Conservation (phyloP, 768 basidiomycete genomes). For the Goffeauzyma gilvescens region DNA sequence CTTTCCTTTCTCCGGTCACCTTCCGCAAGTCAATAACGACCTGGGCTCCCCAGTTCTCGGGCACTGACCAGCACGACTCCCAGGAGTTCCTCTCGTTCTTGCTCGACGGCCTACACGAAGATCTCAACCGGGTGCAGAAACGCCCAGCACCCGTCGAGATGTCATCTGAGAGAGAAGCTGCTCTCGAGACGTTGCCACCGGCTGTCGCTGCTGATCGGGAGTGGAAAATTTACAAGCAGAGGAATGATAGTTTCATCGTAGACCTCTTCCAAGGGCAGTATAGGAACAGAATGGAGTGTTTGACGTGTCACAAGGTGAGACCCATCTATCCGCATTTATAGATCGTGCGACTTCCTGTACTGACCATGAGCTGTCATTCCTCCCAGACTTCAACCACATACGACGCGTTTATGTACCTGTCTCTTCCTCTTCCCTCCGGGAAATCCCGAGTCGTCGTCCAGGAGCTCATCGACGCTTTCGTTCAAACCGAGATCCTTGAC, state of each 20-base stretch:
- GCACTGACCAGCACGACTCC: slow-evolving; percentile 84
- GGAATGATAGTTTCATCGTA: slow-evolving; percentile 84
- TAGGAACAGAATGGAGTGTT: slow-evolving; percentile 65
- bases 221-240: slow-evolving; percentile 72
- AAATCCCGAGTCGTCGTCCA: slow-evolving; percentile 44
- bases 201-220: slow-evolving; percentile 81
- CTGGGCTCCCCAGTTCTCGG: slow-evolving; percentile 54
- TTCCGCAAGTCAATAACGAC: slow-evolving; percentile 56
- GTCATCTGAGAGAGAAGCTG: slow-evolving; percentile 65
- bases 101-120: slow-evolving; percentile 78
- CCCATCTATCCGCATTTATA: neutral
- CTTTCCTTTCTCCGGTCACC: slow-evolving; percentile 57
- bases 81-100: slow-evolving; percentile 92
- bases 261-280: slow-evolving; percentile 98
- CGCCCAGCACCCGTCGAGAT: slow-evolving; percentile 44
- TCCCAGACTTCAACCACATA: slow-evolving; percentile 86
- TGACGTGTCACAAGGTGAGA: slow-evolving; percentile 69
- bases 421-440: slow-evolving; percentile 62
- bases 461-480: slow-evolving; percentile 73
- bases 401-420: slow-evolving; percentile 87
- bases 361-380: slow-evolving; percentile 3
- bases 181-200: slow-evolving; percentile 64
- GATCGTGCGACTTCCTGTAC: neutral
- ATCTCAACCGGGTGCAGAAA: slow-evolving; percentile 61
- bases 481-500: slow-evolving; percentile 74